These are phyloP conservation scores for Yarrowia alimentaria DNA, from an alignment of 805 yeast genomes.

Conservation along the genomic window DNA sequence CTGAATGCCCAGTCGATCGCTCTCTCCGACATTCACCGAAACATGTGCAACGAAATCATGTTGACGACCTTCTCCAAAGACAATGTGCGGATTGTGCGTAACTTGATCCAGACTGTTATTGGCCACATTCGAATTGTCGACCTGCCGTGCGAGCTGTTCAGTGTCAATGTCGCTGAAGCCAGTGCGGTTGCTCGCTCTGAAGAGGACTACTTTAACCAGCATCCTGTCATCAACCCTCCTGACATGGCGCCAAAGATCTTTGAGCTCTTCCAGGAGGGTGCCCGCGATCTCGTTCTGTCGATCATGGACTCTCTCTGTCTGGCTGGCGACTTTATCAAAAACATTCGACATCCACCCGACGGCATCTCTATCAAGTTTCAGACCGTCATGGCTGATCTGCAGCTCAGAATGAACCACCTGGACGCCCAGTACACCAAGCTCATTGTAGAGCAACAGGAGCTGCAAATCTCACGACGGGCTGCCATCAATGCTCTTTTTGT, in stretches of 20 bases:
- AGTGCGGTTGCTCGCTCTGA: neutral
- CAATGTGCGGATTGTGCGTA: slow-evolving; percentile 43
- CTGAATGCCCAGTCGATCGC: slow-evolving; percentile 40
- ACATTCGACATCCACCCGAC: slow-evolving; percentile 9
- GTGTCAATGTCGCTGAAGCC: neutral
- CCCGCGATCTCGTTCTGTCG: slow-evolving; percentile 3
- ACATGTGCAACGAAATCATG: slow-evolving; percentile 45
- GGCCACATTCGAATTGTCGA: slow-evolving; percentile 48
- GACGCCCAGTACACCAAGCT: slow-evolving; percentile 24
- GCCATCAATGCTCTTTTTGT: slow-evolving; percentile 22
- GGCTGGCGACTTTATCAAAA: slow-evolving; percentile 14
- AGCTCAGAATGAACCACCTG: slow-evolving; percentile 16
- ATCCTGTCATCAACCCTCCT: slow-evolving; percentile 1
- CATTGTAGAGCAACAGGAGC: slow-evolving; percentile 5
- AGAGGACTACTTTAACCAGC: slow-evolving; percentile 25
- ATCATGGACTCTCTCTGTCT: slow-evolving; percentile 7
- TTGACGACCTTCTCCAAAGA: slow-evolving; percentile 41
- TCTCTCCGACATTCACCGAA: slow-evolving; percentile 47
- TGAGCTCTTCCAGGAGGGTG: slow-evolving; percentile 18
- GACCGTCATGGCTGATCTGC: slow-evolving; percentile 6
- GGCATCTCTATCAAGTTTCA: slow-evolving; percentile 17
- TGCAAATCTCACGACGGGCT: slow-evolving; percentile 13
- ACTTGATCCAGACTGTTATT: slow-evolving; percentile 44
- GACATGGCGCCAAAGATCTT: slow-evolving; percentile 18
- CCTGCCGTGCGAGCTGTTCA: slow-evolving; percentile 14